These are phyloP conservation scores for Cercophora samala DNA, from an alignment of 495 filamentous ascomycete species.

Conservation along the genomic window DNA sequence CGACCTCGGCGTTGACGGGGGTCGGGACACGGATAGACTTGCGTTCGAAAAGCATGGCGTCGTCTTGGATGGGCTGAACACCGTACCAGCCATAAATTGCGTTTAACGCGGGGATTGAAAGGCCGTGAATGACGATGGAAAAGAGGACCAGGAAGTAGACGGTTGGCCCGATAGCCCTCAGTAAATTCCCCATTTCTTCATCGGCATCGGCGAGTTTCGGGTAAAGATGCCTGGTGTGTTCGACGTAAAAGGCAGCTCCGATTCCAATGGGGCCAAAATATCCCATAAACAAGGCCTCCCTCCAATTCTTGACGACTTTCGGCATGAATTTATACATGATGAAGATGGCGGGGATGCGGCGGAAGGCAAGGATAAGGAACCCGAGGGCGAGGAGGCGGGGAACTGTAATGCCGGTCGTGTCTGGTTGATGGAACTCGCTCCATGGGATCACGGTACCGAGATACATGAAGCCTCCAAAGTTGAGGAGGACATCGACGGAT, in stretches of 20 bases:
- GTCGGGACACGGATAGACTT: conserved; percentile 49
- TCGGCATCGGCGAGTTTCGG: conserved; percentile 50
- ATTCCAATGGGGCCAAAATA: conserved; percentile 95
- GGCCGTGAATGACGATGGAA: conserved; percentile 56
- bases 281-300: conserved; percentile 72
- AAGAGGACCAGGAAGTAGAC: conserved; percentile 60
- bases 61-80: conserved; percentile 49
- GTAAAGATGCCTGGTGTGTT: conserved; percentile 55
- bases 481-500: conserved; percentile 70
- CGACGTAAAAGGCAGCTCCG: conserved; percentile 79
- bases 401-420: conserved; percentile 48
- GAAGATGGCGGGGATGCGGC: conserved; percentile 41
- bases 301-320: conserved; percentile 59
- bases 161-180: conserved; percentile 49
- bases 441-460: conserved; percentile 80
- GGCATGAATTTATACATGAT: conserved; percentile 61
- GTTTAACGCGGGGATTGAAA: conserved; percentile 54
- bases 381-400: conserved; percentile 68
- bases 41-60: conserved; percentile 48
- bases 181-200: conserved; percentile 48
- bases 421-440: conserved; percentile 45
- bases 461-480: conserved; percentile 82
- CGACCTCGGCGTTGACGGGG: conserved; percentile 49
- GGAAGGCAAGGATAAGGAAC: conserved; percentile 68
- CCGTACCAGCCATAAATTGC: conserved; percentile 44